A percentile compares a stretch with the other conserved stretches of the same genome.
Evolutionary conservation across 257 asterid genomes (phyloP).

Genomic region (Haberlea rhodopensis): DNA sequence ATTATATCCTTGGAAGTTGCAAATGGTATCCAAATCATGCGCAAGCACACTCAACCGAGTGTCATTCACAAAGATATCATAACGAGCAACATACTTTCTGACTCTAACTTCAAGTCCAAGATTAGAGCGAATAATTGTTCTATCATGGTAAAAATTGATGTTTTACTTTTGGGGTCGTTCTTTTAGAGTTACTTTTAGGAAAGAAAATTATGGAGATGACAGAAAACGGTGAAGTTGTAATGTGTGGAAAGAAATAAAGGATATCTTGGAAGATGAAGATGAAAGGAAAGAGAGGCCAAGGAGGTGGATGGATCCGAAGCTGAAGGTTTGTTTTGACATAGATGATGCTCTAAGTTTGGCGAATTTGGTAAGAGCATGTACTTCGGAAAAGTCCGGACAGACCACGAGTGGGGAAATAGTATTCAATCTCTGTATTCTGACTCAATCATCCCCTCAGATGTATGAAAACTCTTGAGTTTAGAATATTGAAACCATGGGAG

Average conservation of each 20-base stretch:
- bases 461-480: conserved; percentile 40
- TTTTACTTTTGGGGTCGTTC: conserved; percentile 63
- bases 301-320: conserved; percentile 64
- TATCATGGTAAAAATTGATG: conserved; percentile 54
- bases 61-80: conserved; percentile 58
- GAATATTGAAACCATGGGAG: conserved; percentile 46
- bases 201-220: conserved; percentile 53
- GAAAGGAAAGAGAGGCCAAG: conserved; percentile 49
- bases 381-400: conserved; percentile 59
- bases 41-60: conserved; percentile 71
- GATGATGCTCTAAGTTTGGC: conserved; percentile 74
- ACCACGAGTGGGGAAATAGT: conserved; percentile 70
- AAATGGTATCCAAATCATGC: conserved; percentile 80
- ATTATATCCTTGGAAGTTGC: conserved; percentile 68
- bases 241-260: conserved; percentile 58
- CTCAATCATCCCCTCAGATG: conserved; percentile 53
- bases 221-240: conserved; percentile 46
- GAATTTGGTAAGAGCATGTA: conserved; percentile 59
- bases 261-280: conserved; percentile 49
- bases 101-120: conserved; percentile 66
- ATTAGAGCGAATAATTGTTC: conserved; percentile 42
- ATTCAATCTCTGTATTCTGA: conserved; percentile 52
- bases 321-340: conserved; percentile 40
- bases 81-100: conserved; percentile 63
- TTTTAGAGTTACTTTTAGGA: conserved; percentile 70